Evolutionary conservation across 2,329 filamentous ascomycete genomes (phyloP).

Genomic region (Ceratocystis ficicola): DNA sequence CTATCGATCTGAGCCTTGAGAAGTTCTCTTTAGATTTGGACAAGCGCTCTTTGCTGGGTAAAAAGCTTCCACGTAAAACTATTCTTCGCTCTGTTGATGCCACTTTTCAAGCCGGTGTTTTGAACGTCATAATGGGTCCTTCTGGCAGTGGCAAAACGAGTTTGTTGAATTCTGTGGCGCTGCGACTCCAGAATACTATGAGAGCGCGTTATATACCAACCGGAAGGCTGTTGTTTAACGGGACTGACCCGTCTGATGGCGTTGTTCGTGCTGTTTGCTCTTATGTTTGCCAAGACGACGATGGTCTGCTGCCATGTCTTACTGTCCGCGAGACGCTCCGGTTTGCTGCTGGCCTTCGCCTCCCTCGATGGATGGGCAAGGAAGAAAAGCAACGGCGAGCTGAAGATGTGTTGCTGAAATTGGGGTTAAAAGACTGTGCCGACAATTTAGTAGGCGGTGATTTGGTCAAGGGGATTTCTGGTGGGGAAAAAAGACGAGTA

Average conservation of each 20-base stretch:
- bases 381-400: slow-evolving; percentile 55
- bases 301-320: slow-evolving; percentile 59
- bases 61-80: slow-evolving; percentile 40
- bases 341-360: slow-evolving; percentile 57
- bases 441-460: slow-evolving; percentile 62
- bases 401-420: slow-evolving; percentile 59
- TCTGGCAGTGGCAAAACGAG: slow-evolving; percentile 68
- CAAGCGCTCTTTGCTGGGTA: slow-evolving; percentile 44
- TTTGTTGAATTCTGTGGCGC: slow-evolving; percentile 59
- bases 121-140: slow-evolving; percentile 72
- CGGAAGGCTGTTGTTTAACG: slow-evolving; percentile 59
- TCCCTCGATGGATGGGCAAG: slow-evolving; percentile 58
- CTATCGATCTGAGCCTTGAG: slow-evolving; percentile 53
- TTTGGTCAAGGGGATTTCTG: slow-evolving; percentile 64
- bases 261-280: slow-evolving; percentile 62
- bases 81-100: slow-evolving; percentile 57
- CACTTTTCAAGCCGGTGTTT: slow-evolving; percentile 52
- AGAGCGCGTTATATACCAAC: slow-evolving; percentile 49
- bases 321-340: slow-evolving; percentile 64
- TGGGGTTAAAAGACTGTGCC: slow-evolving; percentile 68
- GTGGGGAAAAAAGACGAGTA: slow-evolving; percentile 65
- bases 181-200: slow-evolving; percentile 49
- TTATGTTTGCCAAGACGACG: slow-evolving; percentile 68
- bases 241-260: slow-evolving; percentile 51
- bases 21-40: slow-evolving; percentile 52